Base-by-base conservation (phyloP, 306 rosid species). In the Styphnolobium japonicum region DNA sequence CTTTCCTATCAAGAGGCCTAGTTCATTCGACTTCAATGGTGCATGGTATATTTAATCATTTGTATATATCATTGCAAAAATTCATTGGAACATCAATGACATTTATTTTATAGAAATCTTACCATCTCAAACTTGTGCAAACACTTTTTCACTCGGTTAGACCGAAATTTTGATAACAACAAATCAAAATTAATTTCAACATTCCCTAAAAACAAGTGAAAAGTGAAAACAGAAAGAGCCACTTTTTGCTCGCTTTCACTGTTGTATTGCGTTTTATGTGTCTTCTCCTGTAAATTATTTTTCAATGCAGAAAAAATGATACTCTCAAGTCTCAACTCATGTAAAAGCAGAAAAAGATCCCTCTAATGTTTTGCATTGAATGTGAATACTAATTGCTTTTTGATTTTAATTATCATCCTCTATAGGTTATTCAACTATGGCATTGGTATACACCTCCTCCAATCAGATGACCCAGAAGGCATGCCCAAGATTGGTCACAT, bases 381-480 rank as follows among this genome's bases (percentile, higher is more conserved):
- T 27, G 53, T 56, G 36, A 33, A 56, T 6, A 1, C 12, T 68
- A 52, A 51, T 23, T 43, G 22, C 5, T 67, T 62, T 43, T 33
- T 64, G 40, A 4, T 33, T 40, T 64, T 77, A 48, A 36, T 40
- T 60, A 76, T 52, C 71, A 31, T 62, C n/a, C 21, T 81, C 49
- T 12, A 36, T 42, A 93, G 98, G 98, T 78, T 93, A 73, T 90
- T 83, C 82, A 92, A 85, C 67, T 86, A 87, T 81, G 95, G n/a
- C n/a, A n/a, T n/a, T n/a, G n/a, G 97, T 36, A 87, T 93, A 73
- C 98, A 89, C 81, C 92, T 89, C n/a, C n/a, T n/a, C 37, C 97
- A 93, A 83, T 82, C 91, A 64, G 91, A 87, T 68, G 84, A 89
- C 25, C 88, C 93, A 25, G 78, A 83, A 33, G 60, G 69, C 53